Evolutionary conservation across 78 protist species (phyloP).

Genomic region (Creolimax fragrantissima): DNA sequence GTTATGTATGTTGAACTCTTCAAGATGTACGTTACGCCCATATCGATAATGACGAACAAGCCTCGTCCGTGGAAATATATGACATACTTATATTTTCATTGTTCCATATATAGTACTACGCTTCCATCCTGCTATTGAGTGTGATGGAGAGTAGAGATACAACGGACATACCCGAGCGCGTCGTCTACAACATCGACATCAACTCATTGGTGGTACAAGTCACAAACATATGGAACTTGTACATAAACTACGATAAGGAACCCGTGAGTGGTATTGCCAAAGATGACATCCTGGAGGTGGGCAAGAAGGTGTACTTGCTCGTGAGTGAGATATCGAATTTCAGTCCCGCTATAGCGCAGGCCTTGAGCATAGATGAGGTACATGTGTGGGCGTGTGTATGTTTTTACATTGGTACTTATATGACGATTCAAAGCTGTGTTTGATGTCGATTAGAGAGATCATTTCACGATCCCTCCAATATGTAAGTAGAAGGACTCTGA

Average conservation of each 20-base stretch:
- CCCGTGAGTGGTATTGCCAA: neutral
- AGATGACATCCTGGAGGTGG: neutral
- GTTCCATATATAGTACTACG: neutral
- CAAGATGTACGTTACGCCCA: too few species aligned
- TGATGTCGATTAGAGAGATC: too few species aligned
- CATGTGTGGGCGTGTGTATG: neutral
- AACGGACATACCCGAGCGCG: neutral
- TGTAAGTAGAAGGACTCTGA: too few species aligned
- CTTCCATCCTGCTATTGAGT: neutral
- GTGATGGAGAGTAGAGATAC: conserved; percentile 15
- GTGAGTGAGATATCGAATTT: neutral
- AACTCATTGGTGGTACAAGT: neutral
- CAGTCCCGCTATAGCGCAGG: neutral
- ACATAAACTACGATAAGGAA: neutral
- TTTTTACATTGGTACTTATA: too few species aligned
- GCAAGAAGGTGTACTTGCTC: neutral
- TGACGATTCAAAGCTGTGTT: too few species aligned
- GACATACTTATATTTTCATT: neutral
- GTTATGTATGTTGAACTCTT: too few species aligned
- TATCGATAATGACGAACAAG: too few species aligned
- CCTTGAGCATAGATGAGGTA: neutral
- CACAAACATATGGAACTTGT: neutral
- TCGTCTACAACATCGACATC: conserved; percentile 10
- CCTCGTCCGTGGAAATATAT: too few species aligned
- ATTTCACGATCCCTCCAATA: too few species aligned